These are phyloP conservation scores for Picea glauca DNA, from an alignment of 75 land plant species.

Conservation along the genomic window DNA sequence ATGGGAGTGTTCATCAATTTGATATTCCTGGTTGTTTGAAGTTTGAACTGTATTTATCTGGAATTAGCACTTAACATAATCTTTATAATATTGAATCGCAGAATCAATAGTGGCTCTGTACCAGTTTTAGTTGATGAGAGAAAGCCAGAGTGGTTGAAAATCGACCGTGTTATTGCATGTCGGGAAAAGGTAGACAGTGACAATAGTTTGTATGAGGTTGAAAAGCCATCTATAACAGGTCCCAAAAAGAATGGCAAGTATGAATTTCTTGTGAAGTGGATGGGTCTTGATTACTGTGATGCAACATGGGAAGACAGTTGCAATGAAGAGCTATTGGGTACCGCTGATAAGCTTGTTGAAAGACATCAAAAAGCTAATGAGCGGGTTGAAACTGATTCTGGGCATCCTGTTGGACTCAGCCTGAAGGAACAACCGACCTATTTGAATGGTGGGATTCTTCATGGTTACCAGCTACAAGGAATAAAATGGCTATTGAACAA, in stretches of 20 bases:
- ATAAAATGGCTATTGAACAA: slow-evolving; percentile 30
- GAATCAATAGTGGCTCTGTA: neutral
- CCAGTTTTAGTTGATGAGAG: slow-evolving; percentile 15
- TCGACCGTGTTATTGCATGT: slow-evolving; percentile 36
- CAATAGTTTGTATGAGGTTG: neutral
- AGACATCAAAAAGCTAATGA: slow-evolving; percentile 24
- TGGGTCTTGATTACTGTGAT: slow-evolving; percentile 26
- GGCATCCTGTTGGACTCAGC: neutral
- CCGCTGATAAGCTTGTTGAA: slow-evolving; percentile 17
- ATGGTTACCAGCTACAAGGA: slow-evolving; percentile 32
- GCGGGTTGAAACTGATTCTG: neutral
- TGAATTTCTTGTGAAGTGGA: slow-evolving; percentile 41
- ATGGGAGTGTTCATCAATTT: neutral
- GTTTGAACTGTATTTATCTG: neutral
- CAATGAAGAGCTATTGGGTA: slow-evolving; percentile 20
- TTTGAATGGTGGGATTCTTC: slow-evolving; percentile 24
- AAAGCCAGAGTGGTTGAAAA: slow-evolving; percentile 33
- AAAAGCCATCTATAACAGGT: neutral
- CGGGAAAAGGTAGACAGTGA: slow-evolving; percentile 10
- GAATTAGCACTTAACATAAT: neutral
- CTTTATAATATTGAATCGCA: neutral
- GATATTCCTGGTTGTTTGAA: neutral
- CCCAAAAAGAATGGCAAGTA: slow-evolving; percentile 6
- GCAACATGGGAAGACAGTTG: slow-evolving; percentile 31
- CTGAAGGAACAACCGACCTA: slow-evolving; percentile 26